These are phyloP conservation scores for Ogataea zsoltii DNA, from an alignment of 805 yeast genomes.

Conservation along the genomic window DNA sequence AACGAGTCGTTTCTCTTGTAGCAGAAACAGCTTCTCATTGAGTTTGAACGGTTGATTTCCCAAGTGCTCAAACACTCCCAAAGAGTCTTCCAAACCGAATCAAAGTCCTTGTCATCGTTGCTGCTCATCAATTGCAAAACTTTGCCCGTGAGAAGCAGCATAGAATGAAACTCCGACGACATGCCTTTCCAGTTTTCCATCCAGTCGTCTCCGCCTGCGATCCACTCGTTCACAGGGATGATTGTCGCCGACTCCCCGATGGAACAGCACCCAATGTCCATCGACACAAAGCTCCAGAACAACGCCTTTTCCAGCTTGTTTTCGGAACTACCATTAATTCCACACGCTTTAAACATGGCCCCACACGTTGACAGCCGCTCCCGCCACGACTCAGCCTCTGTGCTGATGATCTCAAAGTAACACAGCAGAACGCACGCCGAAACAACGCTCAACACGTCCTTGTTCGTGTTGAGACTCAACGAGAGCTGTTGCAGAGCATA, in stretches of 20 bases:
- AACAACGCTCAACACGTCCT: slow-evolving; percentile 32
- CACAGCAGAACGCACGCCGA: slow-evolving; percentile 43
- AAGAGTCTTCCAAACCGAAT: slow-evolving; percentile 39
- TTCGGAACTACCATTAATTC: slow-evolving; percentile 39
- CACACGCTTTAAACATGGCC: slow-evolving; percentile 38
- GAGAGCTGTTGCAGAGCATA: slow-evolving; percentile 34
- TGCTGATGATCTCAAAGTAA: slow-evolving; percentile 44
- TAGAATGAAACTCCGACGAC: slow-evolving; percentile 16
- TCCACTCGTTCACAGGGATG: slow-evolving; percentile 18
- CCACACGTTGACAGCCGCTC: slow-evolving; percentile 42
- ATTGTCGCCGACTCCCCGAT: slow-evolving; percentile 33
- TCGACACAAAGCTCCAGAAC: slow-evolving; percentile 46
- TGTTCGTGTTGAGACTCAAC: slow-evolving; percentile 34
- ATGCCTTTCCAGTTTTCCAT: background rate
- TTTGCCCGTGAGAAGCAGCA: slow-evolving; percentile 30
- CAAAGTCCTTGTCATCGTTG: slow-evolving; percentile 31
- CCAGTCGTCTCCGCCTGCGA: slow-evolving; percentile 8
- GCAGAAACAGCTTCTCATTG: slow-evolving; percentile 36
- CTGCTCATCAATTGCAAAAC: slow-evolving; percentile 37
- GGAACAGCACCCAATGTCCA: slow-evolving; percentile 37
- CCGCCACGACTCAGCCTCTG: slow-evolving; percentile 40
- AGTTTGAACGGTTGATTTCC: slow-evolving; percentile 38
- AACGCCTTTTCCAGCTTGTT: slow-evolving; percentile 37
- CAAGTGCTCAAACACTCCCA: slow-evolving; percentile 43
- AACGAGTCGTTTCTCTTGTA: slow-evolving; percentile 35